phyloP scores from a whole-genome alignment of 2,329 filamentous ascomycete genomes.

The Venturia carpophila region DNA sequence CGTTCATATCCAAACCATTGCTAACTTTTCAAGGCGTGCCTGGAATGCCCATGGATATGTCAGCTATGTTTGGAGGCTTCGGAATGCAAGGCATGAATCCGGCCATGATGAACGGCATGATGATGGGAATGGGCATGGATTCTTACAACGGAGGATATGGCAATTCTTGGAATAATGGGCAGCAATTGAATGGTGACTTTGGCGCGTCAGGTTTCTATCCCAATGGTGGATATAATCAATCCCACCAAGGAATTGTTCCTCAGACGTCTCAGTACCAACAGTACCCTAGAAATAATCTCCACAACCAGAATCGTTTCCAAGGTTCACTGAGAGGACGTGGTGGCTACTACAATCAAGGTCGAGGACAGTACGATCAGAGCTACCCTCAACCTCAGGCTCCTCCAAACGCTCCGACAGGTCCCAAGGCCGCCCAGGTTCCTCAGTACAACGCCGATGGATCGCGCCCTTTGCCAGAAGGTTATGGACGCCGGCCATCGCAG shows the following conservation, averaged over 20 bases:
- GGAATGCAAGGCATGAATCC: conserved; percentile 61
- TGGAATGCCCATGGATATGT: conserved; percentile 15
- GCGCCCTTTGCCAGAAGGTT: conserved; percentile 7
- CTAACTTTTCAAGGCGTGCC: conserved; percentile 5
- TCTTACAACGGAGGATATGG: conserved; percentile 58
- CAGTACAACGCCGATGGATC: conserved; percentile 13
- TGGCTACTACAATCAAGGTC: conserved; percentile 32
- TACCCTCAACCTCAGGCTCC: conserved; percentile 21
- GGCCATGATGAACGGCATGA: conserved; percentile 68
- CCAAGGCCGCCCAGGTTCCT: conserved; percentile 13
- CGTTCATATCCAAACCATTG: background rate
- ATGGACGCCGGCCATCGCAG: conserved; percentile 14
- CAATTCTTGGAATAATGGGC: conserved; percentile 61
- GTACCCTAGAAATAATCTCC: conserved; percentile 53
- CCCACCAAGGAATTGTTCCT: conserved; percentile 36
- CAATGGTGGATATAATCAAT: conserved; percentile 47
- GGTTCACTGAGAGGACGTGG: conserved; percentile 46
- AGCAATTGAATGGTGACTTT: conserved; percentile 66
- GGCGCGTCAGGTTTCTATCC: conserved; percentile 46
- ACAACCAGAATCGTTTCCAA: conserved; percentile 71
- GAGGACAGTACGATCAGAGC: conserved; percentile 36
- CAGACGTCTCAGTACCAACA: conserved; percentile 40
- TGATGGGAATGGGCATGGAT: conserved; percentile 53
- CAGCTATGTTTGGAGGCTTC: conserved; percentile 19
- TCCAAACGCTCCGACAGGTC: conserved; percentile 17